These are phyloP conservation scores for Lecanicillium sp. DNA, from an alignment of 2,329 filamentous ascomycete genomes.

Conservation along the genomic window DNA sequence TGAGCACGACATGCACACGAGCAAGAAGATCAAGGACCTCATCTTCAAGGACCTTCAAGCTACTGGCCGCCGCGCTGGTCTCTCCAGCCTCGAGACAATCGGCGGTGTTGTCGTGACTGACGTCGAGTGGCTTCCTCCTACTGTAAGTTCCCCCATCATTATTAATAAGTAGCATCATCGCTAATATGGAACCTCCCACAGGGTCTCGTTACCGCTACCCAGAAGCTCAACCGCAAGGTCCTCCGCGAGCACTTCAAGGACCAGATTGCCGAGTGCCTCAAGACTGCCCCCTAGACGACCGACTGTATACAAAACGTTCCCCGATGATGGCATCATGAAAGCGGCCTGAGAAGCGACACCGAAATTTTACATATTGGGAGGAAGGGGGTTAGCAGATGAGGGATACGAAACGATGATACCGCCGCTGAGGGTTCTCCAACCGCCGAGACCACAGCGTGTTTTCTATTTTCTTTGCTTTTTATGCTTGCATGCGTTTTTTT, in stretches of 20 bases:
- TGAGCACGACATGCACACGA: conserved; percentile 59
- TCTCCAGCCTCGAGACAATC: conserved; percentile 66
- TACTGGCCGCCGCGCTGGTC: conserved; percentile 56
- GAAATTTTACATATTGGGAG: too few relatives aligned
- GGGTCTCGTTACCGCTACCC: conserved; percentile 54
- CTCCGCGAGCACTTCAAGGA: conserved; percentile 43
- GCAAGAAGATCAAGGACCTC: conserved; percentile 54
- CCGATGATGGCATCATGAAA: conserved; percentile 1
- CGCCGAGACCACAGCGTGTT: conserved; percentile 5
- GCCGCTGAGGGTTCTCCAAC: conserved; percentile 2
- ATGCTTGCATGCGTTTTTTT: background rate
- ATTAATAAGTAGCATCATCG: background rate
- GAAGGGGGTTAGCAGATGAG: background rate
- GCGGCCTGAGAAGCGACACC: too few relatives aligned
- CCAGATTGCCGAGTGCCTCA: conserved; percentile 38
- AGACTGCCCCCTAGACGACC: conserved; percentile 16
- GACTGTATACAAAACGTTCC: background rate
- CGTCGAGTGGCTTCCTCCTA: conserved; percentile 82
- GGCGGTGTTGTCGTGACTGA: conserved; percentile 70
- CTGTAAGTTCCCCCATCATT: conserved; percentile 49
- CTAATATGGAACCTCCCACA: conserved; percentile 21
- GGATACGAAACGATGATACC: conserved; percentile 11
- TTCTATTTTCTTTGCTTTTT: conserved; percentile 5
- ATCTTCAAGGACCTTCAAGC: conserved; percentile 62
- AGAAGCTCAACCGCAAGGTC: conserved; percentile 50